Conservation (phyloP, 305 asterid genomes). For the Andrographis paniculata region DNA sequence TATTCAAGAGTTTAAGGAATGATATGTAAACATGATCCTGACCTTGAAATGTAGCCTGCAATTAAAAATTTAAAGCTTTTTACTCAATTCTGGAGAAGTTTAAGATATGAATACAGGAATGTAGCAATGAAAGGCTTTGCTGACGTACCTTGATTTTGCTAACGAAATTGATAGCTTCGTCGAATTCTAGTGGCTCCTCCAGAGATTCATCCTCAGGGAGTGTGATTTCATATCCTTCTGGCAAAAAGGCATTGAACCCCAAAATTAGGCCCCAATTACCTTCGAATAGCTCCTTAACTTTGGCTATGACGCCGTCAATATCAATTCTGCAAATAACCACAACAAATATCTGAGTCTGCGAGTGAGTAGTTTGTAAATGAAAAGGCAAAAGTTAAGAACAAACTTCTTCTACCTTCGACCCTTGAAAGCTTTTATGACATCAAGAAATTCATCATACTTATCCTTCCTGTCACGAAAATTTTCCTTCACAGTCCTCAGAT, state of each 20-base stretch:
- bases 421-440: conserved; percentile 93
- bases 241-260: conserved; percentile 92
- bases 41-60: conserved; percentile 88
- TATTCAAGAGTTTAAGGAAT: conserved; percentile 85
- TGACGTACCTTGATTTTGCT: conserved; percentile 76
- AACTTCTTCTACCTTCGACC: conserved; percentile 64
- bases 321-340: conserved; percentile 54
- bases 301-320: conserved; percentile 79
- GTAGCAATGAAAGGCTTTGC: not conserved
- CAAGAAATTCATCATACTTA: conserved; percentile 80
- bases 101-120: conserved; percentile 11
- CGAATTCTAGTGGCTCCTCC: conserved; percentile 82
- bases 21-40: conserved; percentile 88
- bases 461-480: conserved; percentile 66
- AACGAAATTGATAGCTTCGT: conserved; percentile 90
- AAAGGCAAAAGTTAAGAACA: conserved; percentile 8
- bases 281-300: conserved; percentile 56
- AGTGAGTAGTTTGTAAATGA: conserved; percentile 13
- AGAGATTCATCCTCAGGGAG: conserved; percentile 60
- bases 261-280: conserved; percentile 50
- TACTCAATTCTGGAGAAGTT: conserved; percentile 16
- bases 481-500: conserved; percentile 78
- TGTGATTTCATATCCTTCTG: conserved; percentile 92
- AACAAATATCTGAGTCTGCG: conserved; percentile 9
- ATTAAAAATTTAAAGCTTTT: conserved; percentile 20